These are phyloP conservation scores for Debaryomycetaceae sp. DNA, from an alignment of 1,139 yeast species.

Conservation along the genomic window DNA sequence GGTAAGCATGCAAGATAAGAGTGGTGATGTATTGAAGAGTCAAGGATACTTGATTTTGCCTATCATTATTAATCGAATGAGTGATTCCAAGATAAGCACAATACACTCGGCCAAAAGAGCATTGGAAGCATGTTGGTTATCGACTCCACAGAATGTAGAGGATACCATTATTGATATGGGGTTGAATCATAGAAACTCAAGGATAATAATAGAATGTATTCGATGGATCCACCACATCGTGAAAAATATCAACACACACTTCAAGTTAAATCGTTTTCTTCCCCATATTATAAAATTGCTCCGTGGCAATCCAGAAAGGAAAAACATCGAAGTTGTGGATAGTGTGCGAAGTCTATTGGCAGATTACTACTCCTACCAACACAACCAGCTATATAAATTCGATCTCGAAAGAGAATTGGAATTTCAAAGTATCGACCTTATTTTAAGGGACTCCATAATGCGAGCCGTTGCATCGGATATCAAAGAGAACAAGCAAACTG, in stretches of 20 bases:
- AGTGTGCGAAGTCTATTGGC: conserved; percentile 20
- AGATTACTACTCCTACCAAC: conserved; percentile 25
- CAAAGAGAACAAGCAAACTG: background rate
- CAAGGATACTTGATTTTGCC: conserved; percentile 56
- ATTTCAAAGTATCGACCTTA: conserved; percentile 30
- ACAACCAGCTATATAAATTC: conserved; percentile 27
- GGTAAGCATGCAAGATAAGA: conserved; percentile 64
- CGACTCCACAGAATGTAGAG: conserved; percentile 57
- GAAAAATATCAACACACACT: conserved; percentile 27
- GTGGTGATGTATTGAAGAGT: conserved; percentile 42
- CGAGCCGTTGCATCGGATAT: conserved; percentile 22
- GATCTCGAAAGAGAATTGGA: conserved; percentile 51
- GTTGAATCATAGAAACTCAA: conserved; percentile 36
- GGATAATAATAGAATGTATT: conserved; percentile 41
- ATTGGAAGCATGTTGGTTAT: conserved; percentile 66
- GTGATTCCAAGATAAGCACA: conserved; percentile 43
- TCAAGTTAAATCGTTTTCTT: conserved; percentile 27
- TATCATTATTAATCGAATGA: conserved; percentile 49
- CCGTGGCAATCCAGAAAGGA: conserved; percentile 5
- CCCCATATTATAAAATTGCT: conserved; percentile 19
- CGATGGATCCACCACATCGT: conserved; percentile 32
- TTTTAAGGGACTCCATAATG: conserved; percentile 26
- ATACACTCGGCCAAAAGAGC: conserved; percentile 53
- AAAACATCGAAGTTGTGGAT: conserved; percentile 11
- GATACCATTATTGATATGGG: conserved; percentile 47